phyloP scores from a whole-genome alignment of 1,139 yeast species.

The Kodamaea alishanica region DNA sequence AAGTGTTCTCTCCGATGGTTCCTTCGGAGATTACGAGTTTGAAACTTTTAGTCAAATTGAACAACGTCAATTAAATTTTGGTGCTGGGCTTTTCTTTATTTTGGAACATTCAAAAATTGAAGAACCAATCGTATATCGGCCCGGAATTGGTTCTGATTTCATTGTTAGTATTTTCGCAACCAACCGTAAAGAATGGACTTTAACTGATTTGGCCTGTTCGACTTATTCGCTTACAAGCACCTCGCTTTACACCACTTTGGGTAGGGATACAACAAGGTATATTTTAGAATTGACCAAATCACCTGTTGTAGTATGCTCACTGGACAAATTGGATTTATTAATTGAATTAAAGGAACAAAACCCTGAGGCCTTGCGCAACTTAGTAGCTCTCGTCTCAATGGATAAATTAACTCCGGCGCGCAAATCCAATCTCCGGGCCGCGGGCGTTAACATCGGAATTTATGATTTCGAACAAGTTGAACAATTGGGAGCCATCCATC shows the following conservation, averaged over 20 bases:
- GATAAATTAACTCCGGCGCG: slow-evolving; percentile 37
- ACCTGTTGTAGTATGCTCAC: slow-evolving; percentile 52
- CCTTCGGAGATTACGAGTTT: slow-evolving; percentile 46
- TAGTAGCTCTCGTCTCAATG: slow-evolving; percentile 43
- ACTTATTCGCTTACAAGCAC: slow-evolving; percentile 51
- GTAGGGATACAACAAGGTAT: slow-evolving; percentile 55
- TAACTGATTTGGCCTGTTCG: slow-evolving; percentile 58
- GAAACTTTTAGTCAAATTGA: slow-evolving; percentile 42
- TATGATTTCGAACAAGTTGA: slow-evolving; percentile 33
- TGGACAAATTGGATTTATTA: slow-evolving; percentile 43
- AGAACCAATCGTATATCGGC: slow-evolving; percentile 21
- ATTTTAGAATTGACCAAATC: slow-evolving; percentile 54
- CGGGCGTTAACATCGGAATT: slow-evolving; percentile 19
- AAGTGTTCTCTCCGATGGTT: slow-evolving; percentile 32
- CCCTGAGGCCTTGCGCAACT: slow-evolving; percentile 16
- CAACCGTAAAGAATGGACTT: slow-evolving; percentile 57
- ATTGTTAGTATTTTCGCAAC: slow-evolving; percentile 54
- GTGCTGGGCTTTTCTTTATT: slow-evolving; percentile 61
- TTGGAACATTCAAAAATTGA: slow-evolving; percentile 36
- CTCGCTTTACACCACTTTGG: slow-evolving; percentile 64
- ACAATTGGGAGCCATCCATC: slow-evolving; percentile 20
- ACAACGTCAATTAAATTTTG: slow-evolving; percentile 47
- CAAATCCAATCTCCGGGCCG: slow-evolving; percentile 9
- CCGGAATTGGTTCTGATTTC: slow-evolving; percentile 29
- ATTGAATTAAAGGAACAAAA: slow-evolving; percentile 32